A percentile compares a stretch with the other conserved stretches of the same genome.
Conservation (phyloP, 305 asterid species). For the Rubia tinctorum region DNA sequence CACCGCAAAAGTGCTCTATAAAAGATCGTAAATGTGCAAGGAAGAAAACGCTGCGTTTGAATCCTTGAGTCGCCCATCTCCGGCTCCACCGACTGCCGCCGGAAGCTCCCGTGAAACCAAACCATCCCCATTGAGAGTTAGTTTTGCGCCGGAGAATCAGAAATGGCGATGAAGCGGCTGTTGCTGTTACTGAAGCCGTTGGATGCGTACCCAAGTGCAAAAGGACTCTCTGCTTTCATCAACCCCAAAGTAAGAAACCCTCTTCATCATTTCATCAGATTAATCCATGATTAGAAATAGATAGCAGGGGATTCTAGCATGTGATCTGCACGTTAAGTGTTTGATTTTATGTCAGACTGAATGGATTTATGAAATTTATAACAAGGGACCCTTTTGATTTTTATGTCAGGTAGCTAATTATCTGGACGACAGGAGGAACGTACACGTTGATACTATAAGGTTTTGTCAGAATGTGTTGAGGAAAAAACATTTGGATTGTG, state of each 20-base stretch:
- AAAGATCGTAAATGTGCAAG: not conserved
- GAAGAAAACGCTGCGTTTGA: not conserved
- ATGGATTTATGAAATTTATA: not conserved
- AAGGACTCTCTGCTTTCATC: conserved; percentile 32
- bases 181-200: conserved; percentile 72
- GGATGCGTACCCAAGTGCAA: conserved; percentile 58
- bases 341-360: conserved; percentile 33
- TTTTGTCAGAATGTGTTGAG: conserved; percentile 68
- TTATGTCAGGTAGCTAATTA: conserved; percentile 57
- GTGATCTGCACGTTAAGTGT: conserved; percentile 17
- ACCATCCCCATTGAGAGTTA: not conserved
- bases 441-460: conserved; percentile 63
- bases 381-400: conserved; percentile 7
- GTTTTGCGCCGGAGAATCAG: not conserved
- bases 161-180: conserved; percentile 70
- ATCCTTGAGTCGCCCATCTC: not conserved
- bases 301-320: not conserved
- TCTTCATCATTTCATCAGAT: not conserved
- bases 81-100: not conserved
- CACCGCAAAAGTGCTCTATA: not conserved
- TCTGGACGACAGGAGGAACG: conserved; percentile 54
- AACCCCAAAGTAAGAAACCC: conserved; percentile 48
- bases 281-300: not conserved
- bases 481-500: conserved; percentile 56
- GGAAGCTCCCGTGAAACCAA: not conserved